phyloP scores from a whole-genome alignment of 495 filamentous ascomycete genomes.

The Neurospora sp. region DNA sequence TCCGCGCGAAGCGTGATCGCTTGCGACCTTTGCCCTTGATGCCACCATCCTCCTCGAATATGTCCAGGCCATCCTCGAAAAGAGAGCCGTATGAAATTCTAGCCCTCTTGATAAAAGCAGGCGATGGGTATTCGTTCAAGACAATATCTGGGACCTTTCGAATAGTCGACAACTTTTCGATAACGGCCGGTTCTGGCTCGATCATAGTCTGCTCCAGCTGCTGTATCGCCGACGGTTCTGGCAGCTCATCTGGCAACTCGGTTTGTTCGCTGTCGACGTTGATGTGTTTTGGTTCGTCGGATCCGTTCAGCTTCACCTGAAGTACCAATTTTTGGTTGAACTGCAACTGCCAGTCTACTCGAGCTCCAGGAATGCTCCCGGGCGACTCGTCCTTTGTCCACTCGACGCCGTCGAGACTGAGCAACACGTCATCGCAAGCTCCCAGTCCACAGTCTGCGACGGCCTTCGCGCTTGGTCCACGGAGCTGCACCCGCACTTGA shows the following conservation, averaged over 20 bases:
- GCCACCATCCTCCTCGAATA: slow-evolving; percentile 63
- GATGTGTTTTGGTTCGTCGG: slow-evolving; percentile 26
- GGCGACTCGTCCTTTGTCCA: slow-evolving; percentile 44
- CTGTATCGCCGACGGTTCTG: background rate
- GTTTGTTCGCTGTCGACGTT: slow-evolving; percentile 34
- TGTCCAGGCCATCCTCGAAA: slow-evolving; percentile 49
- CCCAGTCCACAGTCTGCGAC: slow-evolving; percentile 55
- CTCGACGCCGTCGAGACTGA: slow-evolving; percentile 56
- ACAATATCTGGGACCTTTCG: slow-evolving; percentile 13
- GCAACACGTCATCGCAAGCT: slow-evolving; percentile 63
- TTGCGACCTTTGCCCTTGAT: slow-evolving; percentile 58
- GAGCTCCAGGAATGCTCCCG: slow-evolving; percentile 52
- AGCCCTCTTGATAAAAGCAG: slow-evolving; percentile 61
- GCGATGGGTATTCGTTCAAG: slow-evolving; percentile 52
- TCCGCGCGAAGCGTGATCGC: slow-evolving; percentile 59
- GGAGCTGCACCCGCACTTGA: slow-evolving; percentile 73
- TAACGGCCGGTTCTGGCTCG: background rate
- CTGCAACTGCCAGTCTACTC: slow-evolving; percentile 65
- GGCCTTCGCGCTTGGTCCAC: slow-evolving; percentile 59
- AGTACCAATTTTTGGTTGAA: slow-evolving; percentile 48
- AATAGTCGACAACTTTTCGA: slow-evolving; percentile 1
- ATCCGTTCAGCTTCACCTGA: slow-evolving; percentile 37
- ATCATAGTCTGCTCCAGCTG: background rate
- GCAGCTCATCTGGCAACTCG: slow-evolving; percentile 3
- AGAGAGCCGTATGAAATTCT: slow-evolving; percentile 51